Evolutionary conservation across 441 rosid genomes (phyloP).

Genomic region (Gossypium aridum): DNA sequence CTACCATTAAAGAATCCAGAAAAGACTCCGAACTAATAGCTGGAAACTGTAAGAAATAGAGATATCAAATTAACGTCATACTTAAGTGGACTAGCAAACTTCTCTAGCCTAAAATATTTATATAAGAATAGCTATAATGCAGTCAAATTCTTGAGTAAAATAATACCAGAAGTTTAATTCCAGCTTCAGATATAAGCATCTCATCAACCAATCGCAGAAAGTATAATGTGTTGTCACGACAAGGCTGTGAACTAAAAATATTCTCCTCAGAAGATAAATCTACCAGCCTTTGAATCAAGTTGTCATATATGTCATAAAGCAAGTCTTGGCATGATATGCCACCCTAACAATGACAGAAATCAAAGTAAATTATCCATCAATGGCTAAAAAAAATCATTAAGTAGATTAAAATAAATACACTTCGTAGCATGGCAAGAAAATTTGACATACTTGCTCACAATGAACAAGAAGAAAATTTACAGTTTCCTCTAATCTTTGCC

Average conservation of each 20-base stretch:
- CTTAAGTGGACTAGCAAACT: background rate
- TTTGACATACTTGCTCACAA: constrained; percentile 60
- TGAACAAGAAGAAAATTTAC: constrained; percentile 73
- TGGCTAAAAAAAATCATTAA: background rate
- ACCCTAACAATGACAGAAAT: constrained; percentile 41
- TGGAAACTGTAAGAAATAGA: constrained; percentile 73
- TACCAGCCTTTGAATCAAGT: constrained; percentile 67
- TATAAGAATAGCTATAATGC: background rate
- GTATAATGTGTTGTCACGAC: constrained; percentile 89
- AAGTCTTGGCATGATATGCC: constrained; percentile 47
- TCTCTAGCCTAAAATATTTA: background rate
- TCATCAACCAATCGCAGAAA: constrained; percentile 83
- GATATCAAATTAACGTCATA: constrained; percentile 5
- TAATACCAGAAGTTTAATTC: constrained; percentile 68
- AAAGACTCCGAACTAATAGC: constrained; percentile 52
- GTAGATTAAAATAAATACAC: background rate
- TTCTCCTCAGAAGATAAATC: constrained; percentile 78
- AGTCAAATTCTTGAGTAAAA: constrained; percentile 2
- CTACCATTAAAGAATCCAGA: constrained; percentile 54
- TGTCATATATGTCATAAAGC: constrained; percentile 77
- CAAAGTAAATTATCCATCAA: constrained; percentile 17
- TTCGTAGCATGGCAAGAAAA: background rate
- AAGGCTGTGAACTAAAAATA: constrained; percentile 82
- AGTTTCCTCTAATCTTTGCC: constrained; percentile 97
- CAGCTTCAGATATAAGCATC: constrained; percentile 84